Percentiles rank a stretch among this genome's conserved stretches.
These are phyloP conservation scores for Chlamydomonas sp. DNA, from an alignment of 139 green algal genomes.

Conservation along the genomic window DNA sequence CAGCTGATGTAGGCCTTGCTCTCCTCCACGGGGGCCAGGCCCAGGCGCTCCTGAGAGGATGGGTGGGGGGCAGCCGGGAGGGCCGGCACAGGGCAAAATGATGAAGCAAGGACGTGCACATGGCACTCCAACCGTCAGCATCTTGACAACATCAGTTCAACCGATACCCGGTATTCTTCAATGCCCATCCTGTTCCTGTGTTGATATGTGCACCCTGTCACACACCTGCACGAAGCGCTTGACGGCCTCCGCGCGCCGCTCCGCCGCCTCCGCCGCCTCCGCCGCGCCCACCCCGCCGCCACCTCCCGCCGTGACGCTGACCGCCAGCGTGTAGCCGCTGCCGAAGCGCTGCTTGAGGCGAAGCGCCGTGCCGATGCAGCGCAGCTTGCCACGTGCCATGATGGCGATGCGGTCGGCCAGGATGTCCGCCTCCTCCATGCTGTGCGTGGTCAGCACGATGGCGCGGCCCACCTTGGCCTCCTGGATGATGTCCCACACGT, in stretches of 20 bases:
- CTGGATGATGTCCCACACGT: constrained; percentile 95
- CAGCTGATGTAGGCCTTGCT: constrained; percentile 73
- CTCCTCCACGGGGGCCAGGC: constrained; percentile 69
- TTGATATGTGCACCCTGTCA: neutral
- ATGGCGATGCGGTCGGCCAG: constrained; percentile 93
- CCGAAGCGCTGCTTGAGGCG: constrained; percentile 94
- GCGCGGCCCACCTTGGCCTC: constrained; percentile 62
- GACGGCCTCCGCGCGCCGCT: constrained; percentile 42
- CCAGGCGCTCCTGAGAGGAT: constrained; percentile 35
- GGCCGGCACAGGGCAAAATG: too few relatives aligned
- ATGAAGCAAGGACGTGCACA: too few relatives aligned
- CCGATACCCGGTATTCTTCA: too few relatives aligned
- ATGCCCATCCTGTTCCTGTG: neutral
- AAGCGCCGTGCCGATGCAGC: constrained; percentile 83
- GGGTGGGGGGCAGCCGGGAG: neutral
- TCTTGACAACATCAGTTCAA: too few relatives aligned
- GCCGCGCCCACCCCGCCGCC: neutral
- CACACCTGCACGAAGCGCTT: constrained; percentile 57
- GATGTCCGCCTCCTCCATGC: constrained; percentile 98
- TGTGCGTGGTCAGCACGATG: constrained; percentile 95
- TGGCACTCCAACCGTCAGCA: too few relatives aligned
- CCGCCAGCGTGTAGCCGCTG: constrained; percentile 76
- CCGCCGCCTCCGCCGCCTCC: constrained; percentile 1
- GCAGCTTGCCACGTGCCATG: constrained; percentile 87
- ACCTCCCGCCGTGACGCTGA: neutral